A percentile compares a stretch with the other conserved stretches of the same genome.
These are phyloP conservation scores for Peziza echinospora DNA, from an alignment of 495 filamentous ascomycete species.

Conservation along the genomic window DNA sequence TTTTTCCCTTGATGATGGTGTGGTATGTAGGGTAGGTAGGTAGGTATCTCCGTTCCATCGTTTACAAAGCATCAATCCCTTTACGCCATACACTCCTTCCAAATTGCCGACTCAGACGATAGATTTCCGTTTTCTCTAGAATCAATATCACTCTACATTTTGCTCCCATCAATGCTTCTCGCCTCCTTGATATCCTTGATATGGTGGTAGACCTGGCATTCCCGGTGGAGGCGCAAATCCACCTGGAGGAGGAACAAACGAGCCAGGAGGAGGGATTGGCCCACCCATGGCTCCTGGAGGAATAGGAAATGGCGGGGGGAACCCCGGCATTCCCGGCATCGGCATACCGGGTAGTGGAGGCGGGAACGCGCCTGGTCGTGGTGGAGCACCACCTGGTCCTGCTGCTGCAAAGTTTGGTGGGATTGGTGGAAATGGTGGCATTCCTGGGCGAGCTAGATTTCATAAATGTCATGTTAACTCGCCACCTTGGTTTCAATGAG, in stretches of 20 bases:
- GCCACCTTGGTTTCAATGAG: not conserved
- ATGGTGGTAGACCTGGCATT: constrained; percentile 4
- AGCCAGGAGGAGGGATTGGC: constrained; percentile 1
- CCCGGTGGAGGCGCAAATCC: constrained; percentile 7
- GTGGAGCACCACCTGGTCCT: constrained; percentile 3
- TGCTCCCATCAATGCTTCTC: constrained; percentile 2
- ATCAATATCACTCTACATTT: too few relatives aligned
- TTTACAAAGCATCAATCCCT: too few relatives aligned
- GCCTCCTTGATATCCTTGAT: constrained; percentile 7
- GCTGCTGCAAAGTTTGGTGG: constrained; percentile 1
- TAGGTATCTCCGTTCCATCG: too few relatives aligned
- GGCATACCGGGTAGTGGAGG: not conserved
- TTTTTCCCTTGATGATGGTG: too few relatives aligned
- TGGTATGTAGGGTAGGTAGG: too few relatives aligned
- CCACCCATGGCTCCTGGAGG: constrained; percentile 1
- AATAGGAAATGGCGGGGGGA: constrained; percentile 1
- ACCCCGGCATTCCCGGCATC: not conserved
- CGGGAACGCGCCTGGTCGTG: not conserved
- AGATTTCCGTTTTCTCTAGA: too few relatives aligned
- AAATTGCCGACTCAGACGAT: too few relatives aligned
- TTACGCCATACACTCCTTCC: too few relatives aligned
- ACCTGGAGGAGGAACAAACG: constrained; percentile 9
- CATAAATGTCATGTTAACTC: not conserved
- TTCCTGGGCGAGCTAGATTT: not conserved
- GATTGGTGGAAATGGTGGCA: not conserved